phyloP scores from a whole-genome alignment of 495 filamentous ascomycete genomes.

The Recurvomyces mirabilis region DNA sequence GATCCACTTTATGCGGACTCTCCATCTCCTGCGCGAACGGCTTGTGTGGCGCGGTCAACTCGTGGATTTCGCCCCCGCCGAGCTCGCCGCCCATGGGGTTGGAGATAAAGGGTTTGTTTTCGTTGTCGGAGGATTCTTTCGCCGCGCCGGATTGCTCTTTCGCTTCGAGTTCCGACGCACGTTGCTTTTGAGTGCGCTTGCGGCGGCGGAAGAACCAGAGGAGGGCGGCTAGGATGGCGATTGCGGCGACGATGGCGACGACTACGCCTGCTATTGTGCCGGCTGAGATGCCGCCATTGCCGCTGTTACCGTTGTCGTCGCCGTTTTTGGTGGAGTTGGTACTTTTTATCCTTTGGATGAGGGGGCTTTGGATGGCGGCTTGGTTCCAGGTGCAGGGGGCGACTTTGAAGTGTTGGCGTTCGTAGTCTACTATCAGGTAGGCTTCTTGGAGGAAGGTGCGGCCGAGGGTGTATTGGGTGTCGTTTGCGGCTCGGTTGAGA shows the following conservation, averaged over 20 bases:
- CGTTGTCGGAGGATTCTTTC: neutral
- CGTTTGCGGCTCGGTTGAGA: slow-evolving; percentile 40
- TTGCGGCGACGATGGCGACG: slow-evolving; percentile 33
- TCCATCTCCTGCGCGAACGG: slow-evolving; percentile 20
- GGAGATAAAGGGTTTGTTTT: slow-evolving; percentile 9
- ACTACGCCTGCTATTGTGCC: slow-evolving; percentile 31
- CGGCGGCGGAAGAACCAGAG: slow-evolving; percentile 16
- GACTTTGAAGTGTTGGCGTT: slow-evolving; percentile 46
- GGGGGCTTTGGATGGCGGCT: slow-evolving; percentile 25
- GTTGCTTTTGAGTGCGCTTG: slow-evolving; percentile 4
- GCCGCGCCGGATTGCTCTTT: slow-evolving; percentile 11
- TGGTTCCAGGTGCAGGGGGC: slow-evolving; percentile 39
- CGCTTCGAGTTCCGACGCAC: slow-evolving; percentile 17
- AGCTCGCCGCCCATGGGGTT: slow-evolving; percentile 15
- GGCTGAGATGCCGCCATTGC: slow-evolving; percentile 5
- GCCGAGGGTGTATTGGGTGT: slow-evolving; percentile 53
- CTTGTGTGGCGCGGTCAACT: slow-evolving; percentile 13
- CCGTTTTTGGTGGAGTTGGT: slow-evolving; percentile 27
- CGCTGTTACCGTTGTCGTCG: slow-evolving; percentile 30
- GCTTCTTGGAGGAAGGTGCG: slow-evolving; percentile 60
- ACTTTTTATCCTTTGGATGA: slow-evolving; percentile 39
- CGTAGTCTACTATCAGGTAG: slow-evolving; percentile 58
- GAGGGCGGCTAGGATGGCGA: slow-evolving; percentile 20
- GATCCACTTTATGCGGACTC: slow-evolving; percentile 14
- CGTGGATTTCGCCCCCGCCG: slow-evolving; percentile 8